Conservation (phyloP, 2,329 filamentous ascomycete genomes). For the Diaporthe destruens region DNA sequence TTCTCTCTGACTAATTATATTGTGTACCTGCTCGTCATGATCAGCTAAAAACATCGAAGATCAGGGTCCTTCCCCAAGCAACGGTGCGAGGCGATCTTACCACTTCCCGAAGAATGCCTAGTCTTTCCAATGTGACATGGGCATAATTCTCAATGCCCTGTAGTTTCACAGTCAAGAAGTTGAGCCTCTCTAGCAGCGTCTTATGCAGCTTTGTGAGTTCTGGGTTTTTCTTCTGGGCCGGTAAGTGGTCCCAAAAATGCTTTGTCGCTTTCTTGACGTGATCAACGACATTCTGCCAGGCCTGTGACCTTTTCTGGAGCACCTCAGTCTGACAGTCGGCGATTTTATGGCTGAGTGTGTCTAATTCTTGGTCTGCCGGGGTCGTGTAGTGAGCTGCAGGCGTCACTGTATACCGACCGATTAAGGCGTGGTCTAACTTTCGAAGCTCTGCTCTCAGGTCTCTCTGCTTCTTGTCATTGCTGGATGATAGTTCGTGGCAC, state of each 20-base stretch:
- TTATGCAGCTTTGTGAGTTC: conserved; percentile 46
- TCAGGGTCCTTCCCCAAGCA: background rate
- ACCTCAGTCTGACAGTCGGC: conserved; percentile 50
- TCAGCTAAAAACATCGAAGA: background rate
- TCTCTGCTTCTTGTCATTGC: conserved; percentile 49
- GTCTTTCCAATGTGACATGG: conserved; percentile 51
- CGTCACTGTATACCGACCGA: conserved; percentile 47
- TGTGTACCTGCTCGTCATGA: conserved; percentile 47
- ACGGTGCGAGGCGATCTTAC: conserved; percentile 44
- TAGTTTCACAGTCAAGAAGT: conserved; percentile 51
- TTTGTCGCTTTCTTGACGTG: conserved; percentile 44
- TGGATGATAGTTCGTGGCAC: conserved; percentile 45
- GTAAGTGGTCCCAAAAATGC: conserved; percentile 41
- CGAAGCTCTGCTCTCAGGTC: conserved; percentile 48
- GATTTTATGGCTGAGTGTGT: conserved; percentile 49
- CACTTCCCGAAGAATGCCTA: conserved; percentile 51
- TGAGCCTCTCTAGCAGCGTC: conserved; percentile 47
- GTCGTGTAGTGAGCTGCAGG: conserved; percentile 42
- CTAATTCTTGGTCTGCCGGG: conserved; percentile 46
- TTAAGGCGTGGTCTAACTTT: conserved; percentile 48
- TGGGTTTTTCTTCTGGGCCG: background rate
- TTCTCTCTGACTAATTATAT: conserved; percentile 52
- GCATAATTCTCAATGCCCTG: conserved; percentile 53
- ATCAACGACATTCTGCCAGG: conserved; percentile 48
- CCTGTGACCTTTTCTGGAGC: conserved; percentile 51